Evolutionary conservation across 768 basidiomycete species (phyloP), one percentile per base, ranked within the genome.

Genomic region (Rhodotorula kratochvilovae): DNA sequence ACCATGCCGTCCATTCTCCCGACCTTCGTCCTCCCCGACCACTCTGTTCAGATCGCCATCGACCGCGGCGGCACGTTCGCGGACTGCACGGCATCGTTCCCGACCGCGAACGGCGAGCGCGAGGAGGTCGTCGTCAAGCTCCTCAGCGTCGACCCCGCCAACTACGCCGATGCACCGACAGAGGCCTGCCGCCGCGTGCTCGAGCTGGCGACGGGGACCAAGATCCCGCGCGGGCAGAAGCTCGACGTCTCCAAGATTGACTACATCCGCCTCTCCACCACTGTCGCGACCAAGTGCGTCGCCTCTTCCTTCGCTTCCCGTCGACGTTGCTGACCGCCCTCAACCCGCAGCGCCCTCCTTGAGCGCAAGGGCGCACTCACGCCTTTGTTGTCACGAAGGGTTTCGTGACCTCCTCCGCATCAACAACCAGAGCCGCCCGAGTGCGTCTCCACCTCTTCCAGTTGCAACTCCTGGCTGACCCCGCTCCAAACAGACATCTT

Each of bases 401-500:
- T 0, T 95, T 94, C 87, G 87, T 3, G 51, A 53, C 29, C 31
- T 61, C 3, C 10, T 48, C 12, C 45, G 33, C 29, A 35, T 61
- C 33, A 23, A 42, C 19, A 21, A 60, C 13, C 48, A 50, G 48
- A 27, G 25, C 25, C 48, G 48, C 3, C 48, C 48, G 25, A 50
- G 42, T 45, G 59, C 45, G 59, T 35, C 21, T 19, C 15, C 29
- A 3, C 23, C 42, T 31, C 45, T 21, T 46, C n/a, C n/a, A n/a
- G n/a, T n/a, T n/a, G n/a, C n/a, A n/a, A n/a, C n/a, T n/a, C n/a
- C n/a, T n/a, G n/a, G n/a, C n/a, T n/a, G n/a, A n/a, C n/a, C n/a
- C n/a, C n/a, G n/a, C n/a, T n/a, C n/a, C 16, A 96, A 96, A 80
- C 95, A 97, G 87, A 86, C 77, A 96, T 97, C 76, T 98, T 98